Conservation (phyloP, 176 grass and related monocot species). For the Paspalum vaginatum region DNA sequence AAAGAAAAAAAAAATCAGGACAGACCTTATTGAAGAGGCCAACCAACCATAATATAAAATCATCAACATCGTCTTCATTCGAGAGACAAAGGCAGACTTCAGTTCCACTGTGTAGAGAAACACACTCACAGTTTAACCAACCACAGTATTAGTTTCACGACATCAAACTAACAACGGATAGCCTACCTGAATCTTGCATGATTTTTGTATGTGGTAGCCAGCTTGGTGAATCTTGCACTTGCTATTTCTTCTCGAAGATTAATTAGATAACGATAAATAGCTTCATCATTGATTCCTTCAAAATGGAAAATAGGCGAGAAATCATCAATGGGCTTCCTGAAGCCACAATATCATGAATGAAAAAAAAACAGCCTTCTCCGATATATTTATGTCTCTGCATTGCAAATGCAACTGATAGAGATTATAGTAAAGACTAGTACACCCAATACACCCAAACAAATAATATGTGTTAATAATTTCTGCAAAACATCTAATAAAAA, state of each 20-base stretch:
- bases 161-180: slow-evolving; percentile 39
- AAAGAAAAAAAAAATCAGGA: slow-evolving; percentile 1
- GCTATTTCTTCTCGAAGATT: slow-evolving; percentile 63
- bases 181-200: slow-evolving; percentile 65
- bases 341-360: slow-evolving; percentile 8
- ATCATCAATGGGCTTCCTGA: not conserved
- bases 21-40: slow-evolving; percentile 58
- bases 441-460: slow-evolving; percentile 22
- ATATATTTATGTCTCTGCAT: not conserved
- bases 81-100: slow-evolving; percentile 66
- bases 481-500: not conserved
- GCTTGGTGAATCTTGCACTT: slow-evolving; percentile 54
- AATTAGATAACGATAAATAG: slow-evolving; percentile 54
- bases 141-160: not conserved
- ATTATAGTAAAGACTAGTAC: not conserved
- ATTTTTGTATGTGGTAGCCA: slow-evolving; percentile 62
- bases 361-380: slow-evolving; percentile 10
- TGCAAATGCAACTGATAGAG: not conserved
- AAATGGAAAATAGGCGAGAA: slow-evolving; percentile 20
- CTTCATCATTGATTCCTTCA: slow-evolving; percentile 59
- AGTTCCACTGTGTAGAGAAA: slow-evolving; percentile 60
- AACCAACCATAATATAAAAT: slow-evolving; percentile 62
- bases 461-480: not conserved
- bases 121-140: slow-evolving; percentile 19
- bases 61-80: slow-evolving; percentile 53